phyloP scores from a whole-genome alignment of 306 rosid species.

The Cucumis cinereus region DNA sequence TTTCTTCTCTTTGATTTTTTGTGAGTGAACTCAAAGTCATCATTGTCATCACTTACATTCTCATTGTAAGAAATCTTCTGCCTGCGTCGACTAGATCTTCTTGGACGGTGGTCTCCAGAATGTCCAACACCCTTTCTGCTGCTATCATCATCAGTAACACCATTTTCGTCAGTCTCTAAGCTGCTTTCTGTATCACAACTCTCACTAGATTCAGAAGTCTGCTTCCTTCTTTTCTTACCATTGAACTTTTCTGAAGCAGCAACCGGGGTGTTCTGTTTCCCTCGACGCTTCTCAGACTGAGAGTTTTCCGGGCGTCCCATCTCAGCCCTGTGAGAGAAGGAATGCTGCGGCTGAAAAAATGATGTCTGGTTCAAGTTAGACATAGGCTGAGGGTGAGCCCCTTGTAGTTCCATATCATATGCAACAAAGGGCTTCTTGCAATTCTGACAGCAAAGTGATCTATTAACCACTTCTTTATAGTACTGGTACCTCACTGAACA shows the following conservation, averaged over 20 bases:
- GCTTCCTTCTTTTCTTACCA: constrained; percentile 46
- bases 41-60: constrained; percentile 43
- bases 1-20: constrained; percentile 34
- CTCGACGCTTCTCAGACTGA: constrained; percentile 17
- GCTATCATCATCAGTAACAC: constrained; percentile 17
- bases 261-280: constrained; percentile 13
- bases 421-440: constrained; percentile 57
- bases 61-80: constrained; percentile 63
- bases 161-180: constrained; percentile 48
- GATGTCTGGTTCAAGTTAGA: constrained; percentile 33
- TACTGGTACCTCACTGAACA: constrained; percentile 53
- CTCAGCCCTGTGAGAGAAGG: constrained; percentile 25
- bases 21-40: constrained; percentile 1
- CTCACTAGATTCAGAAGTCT: constrained; percentile 43
- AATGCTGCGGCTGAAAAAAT: constrained; percentile 28
- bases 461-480: constrained; percentile 36
- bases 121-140: constrained; percentile 19
- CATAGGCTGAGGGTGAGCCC: constrained; percentile 15
- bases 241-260: constrained; percentile 24
- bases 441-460: constrained; percentile 52
- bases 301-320: constrained; percentile 25
- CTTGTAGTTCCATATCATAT: constrained; percentile 29
- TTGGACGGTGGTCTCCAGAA: constrained; percentile 27
- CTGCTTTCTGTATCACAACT: constrained; percentile 32
- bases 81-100: constrained; percentile 66